A percentile compares a stretch with the other conserved stretches of the same genome.
Evolutionary conservation across 495 filamentous ascomycete species (phyloP).

Genomic region (Trypethelium eluteriae): DNA sequence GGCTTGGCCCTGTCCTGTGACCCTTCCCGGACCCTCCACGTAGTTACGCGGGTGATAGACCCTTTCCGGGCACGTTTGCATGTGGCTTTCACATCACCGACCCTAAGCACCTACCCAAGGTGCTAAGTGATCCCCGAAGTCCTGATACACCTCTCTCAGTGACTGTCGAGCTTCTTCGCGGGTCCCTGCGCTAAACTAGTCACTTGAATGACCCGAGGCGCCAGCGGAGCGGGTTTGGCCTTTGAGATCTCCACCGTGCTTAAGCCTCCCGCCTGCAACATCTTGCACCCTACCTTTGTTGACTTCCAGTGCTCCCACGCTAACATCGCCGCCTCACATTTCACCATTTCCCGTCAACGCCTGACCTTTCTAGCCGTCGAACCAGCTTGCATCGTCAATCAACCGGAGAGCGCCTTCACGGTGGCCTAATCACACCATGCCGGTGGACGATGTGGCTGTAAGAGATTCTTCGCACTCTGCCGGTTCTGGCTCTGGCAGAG

Average conservation of each 20-base stretch:
- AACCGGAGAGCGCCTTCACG: background rate
- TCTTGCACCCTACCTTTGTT: slow-evolving; percentile 6
- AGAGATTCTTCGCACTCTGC: slow-evolving; percentile 7
- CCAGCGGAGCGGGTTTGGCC: background rate
- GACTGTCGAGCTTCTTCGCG: background rate
- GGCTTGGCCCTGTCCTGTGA: too few relatives aligned
- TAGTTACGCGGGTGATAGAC: too few relatives aligned
- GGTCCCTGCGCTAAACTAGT: background rate
- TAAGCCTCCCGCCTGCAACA: background rate
- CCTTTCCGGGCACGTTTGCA: too few relatives aligned
- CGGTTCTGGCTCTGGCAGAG: slow-evolving; percentile 18
- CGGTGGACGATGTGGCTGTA: background rate
- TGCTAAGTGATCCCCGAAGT: too few relatives aligned
- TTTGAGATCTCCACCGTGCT: slow-evolving; percentile 1
- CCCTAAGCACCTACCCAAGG: too few relatives aligned
- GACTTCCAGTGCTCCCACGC: background rate
- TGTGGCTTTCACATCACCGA: too few relatives aligned
- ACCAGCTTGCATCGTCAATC: background rate
- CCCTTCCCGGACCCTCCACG: too few relatives aligned
- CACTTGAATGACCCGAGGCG: background rate
- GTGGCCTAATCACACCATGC: background rate
- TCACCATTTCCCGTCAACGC: background rate
- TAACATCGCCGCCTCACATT: background rate
- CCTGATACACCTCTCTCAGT: too few relatives aligned
- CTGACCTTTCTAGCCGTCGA: background rate